A percentile compares a stretch with the other conserved stretches of the same genome.
Evolutionary conservation across 108 stramenopile genomes (phyloP).

Genomic region (Cyclotella choctawhatcheeana): DNA sequence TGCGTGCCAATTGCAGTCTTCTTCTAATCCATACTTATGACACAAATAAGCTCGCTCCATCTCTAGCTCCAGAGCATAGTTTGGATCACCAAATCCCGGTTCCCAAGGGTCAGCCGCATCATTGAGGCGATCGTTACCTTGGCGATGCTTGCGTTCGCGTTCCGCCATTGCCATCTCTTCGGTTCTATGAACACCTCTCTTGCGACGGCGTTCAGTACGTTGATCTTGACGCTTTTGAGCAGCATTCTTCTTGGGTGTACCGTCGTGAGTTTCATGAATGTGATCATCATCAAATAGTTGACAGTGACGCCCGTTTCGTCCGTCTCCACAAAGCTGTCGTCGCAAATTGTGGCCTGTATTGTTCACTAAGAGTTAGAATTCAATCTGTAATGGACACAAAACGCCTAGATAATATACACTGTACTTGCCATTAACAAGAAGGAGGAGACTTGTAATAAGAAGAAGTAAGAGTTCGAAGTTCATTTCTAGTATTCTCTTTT

Average conservation of each 20-base stretch:
- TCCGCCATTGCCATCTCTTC: not conserved
- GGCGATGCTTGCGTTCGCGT: not conserved
- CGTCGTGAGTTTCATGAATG: too few species aligned
- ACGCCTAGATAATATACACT: too few species aligned
- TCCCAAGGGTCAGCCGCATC: not conserved
- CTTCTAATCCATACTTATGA: not conserved
- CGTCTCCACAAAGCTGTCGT: too few species aligned
- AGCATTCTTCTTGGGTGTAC: conserved; percentile 3
- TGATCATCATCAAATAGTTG: too few species aligned
- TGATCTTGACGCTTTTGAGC: conserved; percentile 6
- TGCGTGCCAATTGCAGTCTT: not conserved
- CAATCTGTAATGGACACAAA: too few species aligned
- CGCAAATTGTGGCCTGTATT: too few species aligned
- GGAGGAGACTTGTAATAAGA: too few species aligned
- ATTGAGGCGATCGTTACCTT: not conserved
- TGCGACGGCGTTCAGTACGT: not conserved
- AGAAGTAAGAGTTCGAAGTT: too few species aligned
- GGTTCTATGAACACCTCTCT: not conserved
- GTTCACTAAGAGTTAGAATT: too few species aligned
- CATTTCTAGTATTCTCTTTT: too few species aligned
- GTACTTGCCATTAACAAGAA: too few species aligned
- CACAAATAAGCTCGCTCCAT: not conserved
- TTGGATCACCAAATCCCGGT: not conserved
- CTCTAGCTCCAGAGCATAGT: not conserved
- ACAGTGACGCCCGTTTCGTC: too few species aligned